Base-by-base conservation (phyloP, 306 rosid species). In the Pterocarpus santalinus region DNA sequence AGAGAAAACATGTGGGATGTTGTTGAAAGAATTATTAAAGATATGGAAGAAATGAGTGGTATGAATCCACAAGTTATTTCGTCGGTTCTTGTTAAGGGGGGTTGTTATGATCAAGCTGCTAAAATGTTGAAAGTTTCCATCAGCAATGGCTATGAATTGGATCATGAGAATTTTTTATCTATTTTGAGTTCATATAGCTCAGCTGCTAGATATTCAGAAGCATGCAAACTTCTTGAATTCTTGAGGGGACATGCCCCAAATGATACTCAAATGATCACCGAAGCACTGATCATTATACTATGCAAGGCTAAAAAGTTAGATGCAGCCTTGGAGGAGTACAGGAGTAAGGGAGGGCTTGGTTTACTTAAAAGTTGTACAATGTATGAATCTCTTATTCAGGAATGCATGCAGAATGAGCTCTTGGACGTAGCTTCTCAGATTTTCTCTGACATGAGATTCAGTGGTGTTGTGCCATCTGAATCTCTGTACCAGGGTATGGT, bases 361-460 rank as follows among this genome's bases (percentile, higher is more conserved):
- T 81, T 84, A 36, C 87, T 86, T 83, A 87, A 82, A 80, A 90
- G 95, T 82, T 80, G 86, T 66, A 84, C 88, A 8, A 61, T 91
- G 90, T 95, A 89, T 75, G 97, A 92, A 82, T 77, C 89, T 34
- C 82, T 93, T 66, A 89, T 95, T 87, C 87, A 86, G 78, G 97
- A 94, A 84, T 90, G 97, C 72, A 55, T 79, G 52, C 87, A 90
- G 80, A 95, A 88, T 76, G 97, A 95, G 68, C 86, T 81, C 74
- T 88, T 90, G 8, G 91, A 85, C 22, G 65, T 68, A 77, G 97
- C 99, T 81, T 89, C 94, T 73, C 97, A 91, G 81, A 77, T 95
- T 70, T 95, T 93, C 75, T 83, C 95, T 78, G 97, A 95, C 82
- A 91, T 95, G 99, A 88, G 87, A 88, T 93, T 93, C 85, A 82